A percentile compares a stretch with the other conserved stretches of the same genome.
phyloP scores from a whole-genome alignment of 208 protist species.

The Leishmania guyanensis region DNA sequence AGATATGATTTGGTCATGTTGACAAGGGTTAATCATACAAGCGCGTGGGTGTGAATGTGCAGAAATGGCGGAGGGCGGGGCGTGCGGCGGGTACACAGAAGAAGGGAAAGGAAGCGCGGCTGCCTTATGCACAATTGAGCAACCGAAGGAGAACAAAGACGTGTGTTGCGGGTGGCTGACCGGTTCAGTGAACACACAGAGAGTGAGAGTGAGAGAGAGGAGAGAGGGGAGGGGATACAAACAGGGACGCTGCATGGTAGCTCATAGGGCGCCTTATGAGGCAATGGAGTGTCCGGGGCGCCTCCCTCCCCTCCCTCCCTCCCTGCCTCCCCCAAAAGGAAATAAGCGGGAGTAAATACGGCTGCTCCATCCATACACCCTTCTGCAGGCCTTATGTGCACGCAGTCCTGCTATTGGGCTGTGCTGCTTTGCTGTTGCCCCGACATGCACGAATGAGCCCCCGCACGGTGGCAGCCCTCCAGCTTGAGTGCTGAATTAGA shows the following conservation, averaged over 20 bases:
- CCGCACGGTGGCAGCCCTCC: too few relatives aligned
- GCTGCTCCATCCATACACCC: too few relatives aligned
- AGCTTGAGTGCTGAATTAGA: too few relatives aligned
- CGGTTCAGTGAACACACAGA: neutral
- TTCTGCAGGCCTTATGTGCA: too few relatives aligned
- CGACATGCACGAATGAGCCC: too few relatives aligned
- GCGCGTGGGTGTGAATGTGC: neutral
- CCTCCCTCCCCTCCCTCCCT: too few relatives aligned
- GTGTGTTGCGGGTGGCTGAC: neutral
- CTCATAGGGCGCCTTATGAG: neutral
- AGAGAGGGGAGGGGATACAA: neutral
- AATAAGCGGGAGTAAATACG: too few relatives aligned
- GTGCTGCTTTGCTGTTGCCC: too few relatives aligned
- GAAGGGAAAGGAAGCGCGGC: neutral
- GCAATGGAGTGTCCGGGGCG: neutral
- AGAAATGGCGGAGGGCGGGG: neutral
- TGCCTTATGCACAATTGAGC: neutral
- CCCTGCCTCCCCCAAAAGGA: too few relatives aligned
- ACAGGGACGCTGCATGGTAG: neutral
- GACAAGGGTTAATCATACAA: neutral
- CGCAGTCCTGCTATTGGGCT: too few relatives aligned
- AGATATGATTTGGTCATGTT: slow-evolving; percentile 6
- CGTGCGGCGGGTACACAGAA: neutral
- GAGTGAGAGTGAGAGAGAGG: neutral
- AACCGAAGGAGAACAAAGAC: neutral